A percentile compares a stretch with the other conserved stretches of the same genome.
Evolutionary conservation across 2,329 filamentous ascomycete genomes (phyloP).

Genomic region (Aureobasidium sp.): DNA sequence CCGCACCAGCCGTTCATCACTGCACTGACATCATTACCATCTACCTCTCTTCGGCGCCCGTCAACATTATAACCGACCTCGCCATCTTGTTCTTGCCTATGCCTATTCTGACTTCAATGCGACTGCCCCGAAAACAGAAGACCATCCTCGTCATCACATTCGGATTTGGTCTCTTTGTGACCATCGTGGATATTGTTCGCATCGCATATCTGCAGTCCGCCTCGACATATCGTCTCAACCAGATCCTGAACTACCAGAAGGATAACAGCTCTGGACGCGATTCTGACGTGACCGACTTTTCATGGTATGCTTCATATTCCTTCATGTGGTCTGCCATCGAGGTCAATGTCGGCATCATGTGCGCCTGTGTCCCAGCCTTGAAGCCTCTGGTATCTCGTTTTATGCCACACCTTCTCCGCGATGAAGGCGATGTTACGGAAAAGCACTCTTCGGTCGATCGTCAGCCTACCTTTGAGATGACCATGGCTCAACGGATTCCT

Average conservation of each 20-base stretch:
- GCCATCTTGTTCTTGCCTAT: slow-evolving; percentile 82
- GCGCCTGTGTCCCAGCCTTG: slow-evolving; percentile 83
- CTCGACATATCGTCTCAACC: slow-evolving; percentile 38
- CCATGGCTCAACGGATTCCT: slow-evolving; percentile 21
- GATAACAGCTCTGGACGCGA: slow-evolving; percentile 23
- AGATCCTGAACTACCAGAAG: slow-evolving; percentile 26
- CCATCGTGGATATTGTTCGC: slow-evolving; percentile 77
- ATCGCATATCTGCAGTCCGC: slow-evolving; percentile 85
- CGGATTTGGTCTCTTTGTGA: slow-evolving; percentile 76
- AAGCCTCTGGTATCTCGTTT: slow-evolving; percentile 71
- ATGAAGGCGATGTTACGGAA: slow-evolving; percentile 31
- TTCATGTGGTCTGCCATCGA: slow-evolving; percentile 94
- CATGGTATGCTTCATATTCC: slow-evolving; percentile 69
- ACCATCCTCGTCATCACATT: slow-evolving; percentile 81
- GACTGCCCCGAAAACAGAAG: slow-evolving; percentile 76
- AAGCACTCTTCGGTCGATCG: slow-evolving; percentile 20
- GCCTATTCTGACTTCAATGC: slow-evolving; percentile 79
- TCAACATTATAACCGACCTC: slow-evolving; percentile 87
- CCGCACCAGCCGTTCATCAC: slow-evolving; percentile 36
- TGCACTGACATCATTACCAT: slow-evolving; percentile 57
- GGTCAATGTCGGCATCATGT: slow-evolving; percentile 83
- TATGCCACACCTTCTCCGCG: slow-evolving; percentile 48
- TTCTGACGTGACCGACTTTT: slow-evolving; percentile 42
- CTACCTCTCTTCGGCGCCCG: slow-evolving; percentile 67
- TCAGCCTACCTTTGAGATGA: slow-evolving; percentile 17